Evolutionary conservation across 2,329 filamentous ascomycete genomes (phyloP), one percentile per base, ranked within the genome.

Genomic region (Dothidotthia symphoricarpi): DNA sequence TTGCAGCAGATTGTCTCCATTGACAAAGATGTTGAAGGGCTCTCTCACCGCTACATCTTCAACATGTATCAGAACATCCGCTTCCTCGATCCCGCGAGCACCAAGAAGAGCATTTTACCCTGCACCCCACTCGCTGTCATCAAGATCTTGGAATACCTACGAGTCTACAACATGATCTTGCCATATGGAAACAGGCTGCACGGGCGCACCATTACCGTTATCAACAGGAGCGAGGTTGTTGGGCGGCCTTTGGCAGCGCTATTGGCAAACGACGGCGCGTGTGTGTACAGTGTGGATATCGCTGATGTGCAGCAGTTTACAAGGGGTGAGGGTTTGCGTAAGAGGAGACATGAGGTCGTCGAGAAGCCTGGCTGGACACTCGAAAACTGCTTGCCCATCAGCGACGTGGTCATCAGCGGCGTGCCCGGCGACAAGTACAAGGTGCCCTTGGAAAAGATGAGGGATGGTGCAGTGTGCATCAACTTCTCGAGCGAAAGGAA

Each of bases 1-100:
- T 82, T 98, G 51, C 91, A 97, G 71, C 90, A 96, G 72, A 88
- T 94, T 3, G 89, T 96, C 39, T 83, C 88, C 39, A 78, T 95
- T 28, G 73, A 79, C 67, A 97, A 98, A 70, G 93, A 98, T 61
- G 91, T 98, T 51, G 93, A 98, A 69, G 93, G 93, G 24, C 81
- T 98, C 41, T 88, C 85, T 56, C 91, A 96, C 70, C 84, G 83
- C 63, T 90, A 97, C 72, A 85, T 97, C 62, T 90, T 91, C 80
- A 98, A 98, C 78, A 96, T 98, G 90, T 98, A 97, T 73, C 87
- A 96, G 75, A 98, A 98, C 73, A 81, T 95, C 58, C 88, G 93
- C 51, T 97, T 90, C 74, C 77, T 98, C 39, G 93, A 98, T 69
- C 84, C 85, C 4, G 69, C 76, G 28, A 86, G 88, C 67, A 76